phyloP scores from a whole-genome alignment of 129 eudicot genomes.

The Arctium minus region DNA sequence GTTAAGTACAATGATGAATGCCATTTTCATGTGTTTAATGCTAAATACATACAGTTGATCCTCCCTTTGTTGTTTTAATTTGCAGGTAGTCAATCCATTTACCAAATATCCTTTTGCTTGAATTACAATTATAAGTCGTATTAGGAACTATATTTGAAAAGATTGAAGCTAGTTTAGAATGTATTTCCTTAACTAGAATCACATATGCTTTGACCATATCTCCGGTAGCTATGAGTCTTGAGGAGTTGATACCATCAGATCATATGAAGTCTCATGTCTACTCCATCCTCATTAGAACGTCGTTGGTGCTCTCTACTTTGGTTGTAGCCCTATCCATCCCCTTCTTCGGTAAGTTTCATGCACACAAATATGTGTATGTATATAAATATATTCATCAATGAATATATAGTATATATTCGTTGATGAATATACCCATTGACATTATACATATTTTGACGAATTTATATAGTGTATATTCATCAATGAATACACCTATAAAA shows the following conservation, averaged over 20 bases:
- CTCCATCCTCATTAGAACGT: slow-evolving; percentile 71
- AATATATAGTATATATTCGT: too few species aligned
- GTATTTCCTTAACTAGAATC: slow-evolving; percentile 40
- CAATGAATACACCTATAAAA: too few species aligned
- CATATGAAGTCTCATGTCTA: slow-evolving; percentile 47
- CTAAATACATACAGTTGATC: neutral
- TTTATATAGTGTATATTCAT: too few species aligned
- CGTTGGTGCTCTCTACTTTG: slow-evolving; percentile 74
- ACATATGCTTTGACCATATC: slow-evolving; percentile 86
- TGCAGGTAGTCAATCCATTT: slow-evolving; percentile 96
- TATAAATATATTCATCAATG: too few species aligned
- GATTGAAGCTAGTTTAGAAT: neutral
- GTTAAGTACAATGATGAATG: slow-evolving; percentile 9
- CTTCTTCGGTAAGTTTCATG: slow-evolving; percentile 63
- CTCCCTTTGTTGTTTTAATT: slow-evolving; percentile 2
- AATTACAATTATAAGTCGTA: neutral
- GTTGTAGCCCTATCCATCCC: slow-evolving; percentile 70
- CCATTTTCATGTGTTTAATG: neutral
- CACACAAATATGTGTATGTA: neutral
- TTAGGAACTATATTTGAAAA: neutral
- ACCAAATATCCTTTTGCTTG: slow-evolving; percentile 82
- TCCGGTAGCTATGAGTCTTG: slow-evolving; percentile 93
- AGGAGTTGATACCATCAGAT: slow-evolving; percentile 74
- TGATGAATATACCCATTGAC: too few species aligned
- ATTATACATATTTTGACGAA: too few species aligned